Base-by-base conservation (phyloP, 768 basidiomycete genomes). In the Saitozyma podzolica region DNA sequence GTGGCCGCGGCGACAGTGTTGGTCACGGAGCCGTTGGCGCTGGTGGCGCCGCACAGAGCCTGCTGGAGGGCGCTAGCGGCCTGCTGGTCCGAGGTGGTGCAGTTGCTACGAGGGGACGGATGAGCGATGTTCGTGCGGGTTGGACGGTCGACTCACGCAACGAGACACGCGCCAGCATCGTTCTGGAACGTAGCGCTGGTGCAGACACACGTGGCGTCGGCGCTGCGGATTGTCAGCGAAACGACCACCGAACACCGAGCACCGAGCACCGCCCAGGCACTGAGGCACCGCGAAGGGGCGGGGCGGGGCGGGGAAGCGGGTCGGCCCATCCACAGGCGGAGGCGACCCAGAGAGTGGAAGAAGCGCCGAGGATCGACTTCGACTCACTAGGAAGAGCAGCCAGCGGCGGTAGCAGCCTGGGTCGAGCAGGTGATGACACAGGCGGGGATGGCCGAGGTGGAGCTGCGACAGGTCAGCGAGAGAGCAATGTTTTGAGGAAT, bases 151-250 rank as follows among this genome's bases (percentile, higher is more conserved):
- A 72, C 73, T 69, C 56, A 75, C 73, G 73, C 64, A 14, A 54
- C 29, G 14, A 75, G 58, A 63, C 73, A 75, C 7, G 64, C 59
- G 3, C 60, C 59, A 39, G 73, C 73, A 19, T 50, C 50, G 53
- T 67, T 70, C 56, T 72, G 72, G 72, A 77, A 77, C 8, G 61
- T 62, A 19, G 73, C 69, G 45, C 53, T 66, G 40, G 66, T 62
- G 54, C 76, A 77, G 57, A 75, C 67, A 65, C 76, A 77, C n/a
- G 59, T 49, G 53, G 61, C 54, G 59, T 77, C 72, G 60, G 68
- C 61, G 52, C 68, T 74, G 54, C 4, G 37, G 39, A n/a, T 39
- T 20, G 17, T 17, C 42, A 10, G 13, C 41, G 13, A 54, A 9
- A 16, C 9, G 42, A 29, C 3, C 17, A 17, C 20, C 40, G 55